A percentile compares a stretch with the other conserved stretches of the same genome.
phyloP scores from a whole-genome alignment of 2,329 filamentous ascomycete species.

The Ophiosphaerella korrae region DNA sequence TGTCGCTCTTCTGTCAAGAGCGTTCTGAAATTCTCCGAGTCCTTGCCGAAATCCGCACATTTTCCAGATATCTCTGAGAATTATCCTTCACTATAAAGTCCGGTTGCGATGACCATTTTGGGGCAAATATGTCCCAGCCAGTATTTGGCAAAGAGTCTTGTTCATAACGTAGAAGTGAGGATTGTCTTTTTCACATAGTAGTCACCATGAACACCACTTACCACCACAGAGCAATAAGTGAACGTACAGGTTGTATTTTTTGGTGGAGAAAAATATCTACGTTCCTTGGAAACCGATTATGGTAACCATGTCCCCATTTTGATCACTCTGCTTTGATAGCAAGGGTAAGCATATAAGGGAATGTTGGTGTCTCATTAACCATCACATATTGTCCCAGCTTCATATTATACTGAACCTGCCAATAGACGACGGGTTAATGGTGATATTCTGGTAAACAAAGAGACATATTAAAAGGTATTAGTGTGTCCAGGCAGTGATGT shows the following conservation, averaged over 20 bases:
- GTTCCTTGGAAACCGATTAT: conserved; percentile 15
- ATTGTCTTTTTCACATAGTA: too few species aligned
- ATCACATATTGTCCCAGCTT: conserved; percentile 16
- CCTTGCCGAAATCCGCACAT: conserved; percentile 13
- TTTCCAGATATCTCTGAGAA: background rate
- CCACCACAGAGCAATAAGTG: background rate
- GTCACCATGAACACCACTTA: background rate
- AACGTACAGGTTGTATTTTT: conserved; percentile 17
- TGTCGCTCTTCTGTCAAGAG: background rate
- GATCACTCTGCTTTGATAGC: conserved; percentile 17
- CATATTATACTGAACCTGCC: conserved; percentile 17
- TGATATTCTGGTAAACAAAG: conserved; percentile 41
- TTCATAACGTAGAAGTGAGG: too few species aligned
- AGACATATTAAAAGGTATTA: conserved; percentile 27
- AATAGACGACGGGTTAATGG: conserved; percentile 19
- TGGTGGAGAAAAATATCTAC: conserved; percentile 27
- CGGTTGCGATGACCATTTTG: too few species aligned
- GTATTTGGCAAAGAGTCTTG: too few species aligned
- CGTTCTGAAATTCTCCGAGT: conserved; percentile 15
- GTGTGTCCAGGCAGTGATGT: conserved; percentile 33
- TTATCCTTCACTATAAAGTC: background rate
- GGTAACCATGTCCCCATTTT: conserved; percentile 22
- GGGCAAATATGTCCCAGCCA: too few species aligned
- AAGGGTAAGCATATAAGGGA: conserved; percentile 30
- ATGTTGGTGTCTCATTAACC: conserved; percentile 24